phyloP scores from a whole-genome alignment of 2,329 filamentous ascomycete species.

The Hymenoscyphus albidus region DNA sequence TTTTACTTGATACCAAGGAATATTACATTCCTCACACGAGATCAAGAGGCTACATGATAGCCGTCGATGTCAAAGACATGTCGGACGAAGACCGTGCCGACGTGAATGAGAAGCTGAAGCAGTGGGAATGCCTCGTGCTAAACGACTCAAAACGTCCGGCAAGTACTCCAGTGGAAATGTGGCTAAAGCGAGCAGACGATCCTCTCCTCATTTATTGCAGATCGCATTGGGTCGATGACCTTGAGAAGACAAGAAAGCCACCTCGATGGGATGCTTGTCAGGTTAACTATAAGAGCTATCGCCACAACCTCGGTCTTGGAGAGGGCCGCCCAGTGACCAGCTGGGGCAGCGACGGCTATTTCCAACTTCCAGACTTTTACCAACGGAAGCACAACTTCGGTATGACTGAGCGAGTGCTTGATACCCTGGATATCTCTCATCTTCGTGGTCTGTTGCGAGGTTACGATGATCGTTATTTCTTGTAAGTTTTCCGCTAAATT shows the following conservation, averaged over 20 bases:
- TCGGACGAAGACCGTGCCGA: not conserved
- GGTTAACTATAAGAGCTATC: constrained; percentile 54
- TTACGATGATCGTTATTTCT: constrained; percentile 57
- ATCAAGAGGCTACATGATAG: constrained; percentile 55
- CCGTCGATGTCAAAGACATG: constrained; percentile 37
- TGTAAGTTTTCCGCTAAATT: constrained; percentile 35
- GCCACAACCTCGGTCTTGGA: constrained; percentile 49
- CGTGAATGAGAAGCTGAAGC: not conserved
- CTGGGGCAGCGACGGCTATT: constrained; percentile 53
- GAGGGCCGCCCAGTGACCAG: constrained; percentile 53
- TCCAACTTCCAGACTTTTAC: constrained; percentile 52
- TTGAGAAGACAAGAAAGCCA: constrained; percentile 28
- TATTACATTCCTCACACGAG: constrained; percentile 72
- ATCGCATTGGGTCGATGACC: constrained; percentile 23
- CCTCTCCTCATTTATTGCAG: constrained; percentile 40
- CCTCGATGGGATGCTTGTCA: constrained; percentile 55
- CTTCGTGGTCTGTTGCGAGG: constrained; percentile 46
- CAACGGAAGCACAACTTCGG: constrained; percentile 44
- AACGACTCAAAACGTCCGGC: constrained; percentile 44
- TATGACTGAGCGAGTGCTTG: constrained; percentile 58
- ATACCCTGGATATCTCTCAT: constrained; percentile 61
- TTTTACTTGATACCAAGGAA: constrained; percentile 62
- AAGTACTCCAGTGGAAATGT: constrained; percentile 59
- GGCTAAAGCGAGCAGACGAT: constrained; percentile 52
- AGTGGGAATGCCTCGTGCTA: constrained; percentile 12